Percentiles rank a stretch among this genome's conserved stretches.
These are phyloP conservation scores for Ustilago curta DNA, from an alignment of 1,284 basidiomycete species.

Conservation along the genomic window DNA sequence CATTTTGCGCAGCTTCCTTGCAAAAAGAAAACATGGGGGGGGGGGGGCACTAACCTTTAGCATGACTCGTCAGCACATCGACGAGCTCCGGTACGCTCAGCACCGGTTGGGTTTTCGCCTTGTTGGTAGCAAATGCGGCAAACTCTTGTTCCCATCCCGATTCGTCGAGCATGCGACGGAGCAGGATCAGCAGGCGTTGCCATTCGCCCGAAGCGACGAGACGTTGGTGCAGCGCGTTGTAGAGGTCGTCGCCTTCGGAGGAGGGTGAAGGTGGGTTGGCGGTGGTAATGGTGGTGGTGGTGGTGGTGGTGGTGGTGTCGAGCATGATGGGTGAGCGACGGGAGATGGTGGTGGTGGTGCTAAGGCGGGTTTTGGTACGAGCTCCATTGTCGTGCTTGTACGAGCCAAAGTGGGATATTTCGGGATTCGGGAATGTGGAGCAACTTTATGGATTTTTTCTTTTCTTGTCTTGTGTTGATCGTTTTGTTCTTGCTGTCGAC, in stretches of 20 bases:
- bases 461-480: slow-evolving; percentile 1
- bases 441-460: slow-evolving; percentile 5
- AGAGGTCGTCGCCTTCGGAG: slow-evolving; percentile 30
- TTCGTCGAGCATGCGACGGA: slow-evolving; percentile 51
- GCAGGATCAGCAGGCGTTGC: slow-evolving; percentile 42
- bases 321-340: background rate
- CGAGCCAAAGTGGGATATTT: background rate
- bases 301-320: background rate
- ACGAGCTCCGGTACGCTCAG: slow-evolving; percentile 33
- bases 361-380: background rate
- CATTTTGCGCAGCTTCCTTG: too few relatives aligned
- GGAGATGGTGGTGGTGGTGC: background rate
- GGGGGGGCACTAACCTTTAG: slow-evolving; percentile 36
- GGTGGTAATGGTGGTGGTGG: background rate
- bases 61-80: slow-evolving; percentile 38
- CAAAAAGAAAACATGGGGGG: background rate
- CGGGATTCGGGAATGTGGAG: slow-evolving; percentile 41
- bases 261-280: background rate
- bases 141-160: slow-evolving; percentile 41
- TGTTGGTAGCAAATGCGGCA: slow-evolving; percentile 19
- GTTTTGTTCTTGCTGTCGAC: background rate
- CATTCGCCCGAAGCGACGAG: slow-evolving; percentile 52
- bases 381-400: background rate
- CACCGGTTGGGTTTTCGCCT: slow-evolving; percentile 26
- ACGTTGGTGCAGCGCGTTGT: slow-evolving; percentile 52